Conservation (phyloP, 192 early-diverging fungal genomes). For the Backusella liffmaniae region DNA sequence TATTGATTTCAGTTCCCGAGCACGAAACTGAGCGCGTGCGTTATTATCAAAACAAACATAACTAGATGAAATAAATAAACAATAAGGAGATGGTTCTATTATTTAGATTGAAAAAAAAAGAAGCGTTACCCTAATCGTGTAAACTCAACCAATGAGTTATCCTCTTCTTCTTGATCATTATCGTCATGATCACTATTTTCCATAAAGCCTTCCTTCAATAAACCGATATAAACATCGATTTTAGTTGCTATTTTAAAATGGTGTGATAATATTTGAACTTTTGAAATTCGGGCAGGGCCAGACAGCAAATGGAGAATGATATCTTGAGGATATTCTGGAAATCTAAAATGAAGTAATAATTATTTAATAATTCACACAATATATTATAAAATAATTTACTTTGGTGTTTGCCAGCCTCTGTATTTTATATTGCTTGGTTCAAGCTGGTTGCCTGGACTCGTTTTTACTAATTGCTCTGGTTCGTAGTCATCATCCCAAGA, state of each 20-base stretch:
- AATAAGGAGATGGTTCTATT: neutral
- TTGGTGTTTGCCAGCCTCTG: slow-evolving; percentile 53
- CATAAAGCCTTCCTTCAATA: neutral
- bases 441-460: slow-evolving; percentile 30
- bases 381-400: slow-evolving; percentile 20
- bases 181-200: neutral
- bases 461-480: slow-evolving; percentile 40
- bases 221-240: slow-evolving; percentile 68
- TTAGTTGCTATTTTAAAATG: slow-evolving; percentile 77
- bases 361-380: neutral
- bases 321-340: slow-evolving; percentile 60
- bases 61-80: slow-evolving; percentile 29
- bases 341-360: neutral
- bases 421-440: slow-evolving; percentile 20
- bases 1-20: slow-evolving; percentile 73
- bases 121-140: slow-evolving; percentile 33
- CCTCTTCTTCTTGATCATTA: slow-evolving; percentile 2
- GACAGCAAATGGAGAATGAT: slow-evolving; percentile 56
- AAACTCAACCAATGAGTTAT: slow-evolving; percentile 36
- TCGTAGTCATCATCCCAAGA: slow-evolving; percentile 45
- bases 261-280: slow-evolving; percentile 72
- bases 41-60: slow-evolving; percentile 71
- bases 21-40: slow-evolving; percentile 56
- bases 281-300: slow-evolving; percentile 56
- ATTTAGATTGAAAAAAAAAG: neutral